Base-by-base conservation (phyloP, 768 basidiomycete species). In the Suillus discolor region DNA sequence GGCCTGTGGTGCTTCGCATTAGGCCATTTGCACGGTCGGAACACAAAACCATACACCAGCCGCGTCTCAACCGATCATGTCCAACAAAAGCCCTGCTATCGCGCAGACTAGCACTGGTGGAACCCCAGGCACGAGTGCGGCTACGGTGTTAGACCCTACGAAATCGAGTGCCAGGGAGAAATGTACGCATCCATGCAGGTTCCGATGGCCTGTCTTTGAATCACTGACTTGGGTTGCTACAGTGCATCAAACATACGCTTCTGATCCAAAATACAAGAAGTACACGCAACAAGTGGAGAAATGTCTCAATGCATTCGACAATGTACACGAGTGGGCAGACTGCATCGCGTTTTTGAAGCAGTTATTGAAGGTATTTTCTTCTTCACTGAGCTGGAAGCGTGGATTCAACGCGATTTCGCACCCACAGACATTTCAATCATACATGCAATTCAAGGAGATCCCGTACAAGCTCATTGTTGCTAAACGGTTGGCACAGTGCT, bases 241-340 rank as follows among this genome's bases (percentile, higher is more conserved):
- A 13, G 79, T 83, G 39, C 83, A 85, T 45, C 86, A 87, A 63
- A 73, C 81, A 16, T 88, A 88, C 71, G 84, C 87, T 34, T 86
- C 89, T 11, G 96, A 99, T 81, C 92, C 94, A 16, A 96, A 96
- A 76, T 97, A 89, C 81, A 94, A 93, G 82, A 97, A 97, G 79
- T 98, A 95, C 79, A 83, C 89, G 0, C 89, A 91, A 63, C 92
- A 94, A 71, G 93, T 99, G 57, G 97, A 99, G 75, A 91, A 91
- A 79, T 94, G 93, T 70, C 83, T 99, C 57, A 91, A 89, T 67
- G 90, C 94, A 2, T 99, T 99, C 73, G 96, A 97, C 73, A 93
- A 89, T 72, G 94, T 97, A 65, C 94, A 97, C 65, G 97, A 99
- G 80, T 99, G 97, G 97, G 96, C 97, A 66, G 97, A 99, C 80